phyloP scores from a whole-genome alignment of 2,329 filamentous ascomycete genomes.

The Trichoderma endophyticum region DNA sequence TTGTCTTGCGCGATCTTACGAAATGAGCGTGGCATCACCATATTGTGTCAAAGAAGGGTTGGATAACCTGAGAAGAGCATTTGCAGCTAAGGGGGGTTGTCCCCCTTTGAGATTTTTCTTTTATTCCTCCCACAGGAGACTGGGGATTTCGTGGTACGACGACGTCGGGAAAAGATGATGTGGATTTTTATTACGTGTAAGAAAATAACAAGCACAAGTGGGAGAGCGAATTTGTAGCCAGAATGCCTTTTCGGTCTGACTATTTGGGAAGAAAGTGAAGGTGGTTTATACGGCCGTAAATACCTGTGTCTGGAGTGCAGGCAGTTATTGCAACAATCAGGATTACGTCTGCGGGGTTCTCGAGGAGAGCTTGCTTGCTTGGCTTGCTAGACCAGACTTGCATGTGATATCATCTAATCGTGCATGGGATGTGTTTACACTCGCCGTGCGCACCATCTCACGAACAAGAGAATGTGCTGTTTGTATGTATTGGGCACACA shows the following conservation, averaged over 20 bases:
- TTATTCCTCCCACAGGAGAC: background rate
- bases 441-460: background rate
- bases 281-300: background rate
- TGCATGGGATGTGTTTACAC: background rate
- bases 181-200: background rate
- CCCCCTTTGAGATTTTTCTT: background rate
- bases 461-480: background rate
- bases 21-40: conserved; percentile 14
- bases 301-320: background rate
- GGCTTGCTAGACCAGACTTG: background rate
- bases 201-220: background rate
- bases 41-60: conserved; percentile 3
- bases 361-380: background rate
- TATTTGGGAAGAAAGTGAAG: background rate
- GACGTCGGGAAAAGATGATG: background rate
- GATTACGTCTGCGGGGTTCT: background rate
- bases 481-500: background rate
- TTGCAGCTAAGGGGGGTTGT: background rate
- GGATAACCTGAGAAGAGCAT: conserved; percentile 17
- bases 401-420: background rate
- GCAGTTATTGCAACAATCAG: background rate
- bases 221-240: background rate
- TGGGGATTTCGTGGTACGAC: background rate
- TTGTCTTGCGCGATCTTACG: conserved; percentile 6
- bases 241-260: background rate